A percentile compares a stretch with the other conserved stretches of the same genome.
These are phyloP conservation scores for Pezicula carpinea DNA, from an alignment of 2,329 filamentous ascomycete genomes.

Conservation along the genomic window DNA sequence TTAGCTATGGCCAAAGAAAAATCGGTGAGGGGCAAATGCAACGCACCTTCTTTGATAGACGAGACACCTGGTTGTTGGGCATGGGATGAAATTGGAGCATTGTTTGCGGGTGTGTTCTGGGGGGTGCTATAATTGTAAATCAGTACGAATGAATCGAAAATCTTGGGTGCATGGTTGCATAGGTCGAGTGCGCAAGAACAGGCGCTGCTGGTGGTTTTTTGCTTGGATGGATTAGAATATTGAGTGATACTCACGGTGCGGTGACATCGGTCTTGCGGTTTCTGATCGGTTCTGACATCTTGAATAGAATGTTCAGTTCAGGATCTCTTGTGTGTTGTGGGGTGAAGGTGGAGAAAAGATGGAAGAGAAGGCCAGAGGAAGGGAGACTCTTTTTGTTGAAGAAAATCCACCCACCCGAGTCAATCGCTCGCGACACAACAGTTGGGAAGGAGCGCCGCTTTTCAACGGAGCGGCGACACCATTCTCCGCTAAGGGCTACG, in stretches of 20 bases:
- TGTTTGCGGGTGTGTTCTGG: conserved; percentile 94
- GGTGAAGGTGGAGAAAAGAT: not conserved
- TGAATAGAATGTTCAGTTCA: conserved; percentile 9
- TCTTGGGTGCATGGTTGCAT: not conserved
- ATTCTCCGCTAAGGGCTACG: no score
- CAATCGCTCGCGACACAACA: not conserved
- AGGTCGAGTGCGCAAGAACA: not conserved
- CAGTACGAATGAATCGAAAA: conserved; percentile 6
- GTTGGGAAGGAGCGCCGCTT: no score
- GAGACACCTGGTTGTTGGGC: conserved; percentile 91
- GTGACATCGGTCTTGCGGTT: conserved; percentile 48
- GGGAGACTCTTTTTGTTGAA: not conserved
- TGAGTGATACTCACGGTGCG: conserved; percentile 58
- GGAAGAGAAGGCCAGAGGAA: not conserved
- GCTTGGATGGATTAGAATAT: conserved; percentile 7
- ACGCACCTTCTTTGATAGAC: conserved; percentile 95
- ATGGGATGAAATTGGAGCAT: conserved; percentile 95
- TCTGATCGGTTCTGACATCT: conserved; percentile 64
- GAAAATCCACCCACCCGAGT: conserved; percentile 1
- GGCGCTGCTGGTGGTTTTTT: conserved; percentile 1
- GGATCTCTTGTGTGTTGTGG: conserved; percentile 4
- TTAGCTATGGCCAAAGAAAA: conserved; percentile 20
- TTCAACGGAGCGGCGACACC: no score
- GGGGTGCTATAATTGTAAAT: conserved; percentile 65
- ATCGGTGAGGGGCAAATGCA: conserved; percentile 23